phyloP scores from a whole-genome alignment of 805 yeast species.

The Kockiozyma suomiensis region DNA sequence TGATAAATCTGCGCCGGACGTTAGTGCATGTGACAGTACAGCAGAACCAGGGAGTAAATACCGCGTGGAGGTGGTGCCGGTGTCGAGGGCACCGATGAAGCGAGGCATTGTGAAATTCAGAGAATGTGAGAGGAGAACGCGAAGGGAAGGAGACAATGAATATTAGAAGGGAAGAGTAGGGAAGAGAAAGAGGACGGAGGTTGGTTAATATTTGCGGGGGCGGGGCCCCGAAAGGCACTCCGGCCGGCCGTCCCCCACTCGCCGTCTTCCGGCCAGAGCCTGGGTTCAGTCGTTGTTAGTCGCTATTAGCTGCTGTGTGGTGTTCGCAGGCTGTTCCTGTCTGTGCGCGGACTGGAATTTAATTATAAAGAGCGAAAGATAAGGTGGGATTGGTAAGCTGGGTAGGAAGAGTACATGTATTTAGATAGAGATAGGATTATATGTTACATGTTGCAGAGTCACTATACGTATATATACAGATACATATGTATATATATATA shows the following conservation, averaged over 20 bases:
- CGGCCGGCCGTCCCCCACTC: slow-evolving; percentile 6
- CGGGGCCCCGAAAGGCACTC: slow-evolving; percentile 8
- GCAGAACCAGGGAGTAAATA: not conserved
- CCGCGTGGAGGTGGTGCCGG: slow-evolving; percentile 35
- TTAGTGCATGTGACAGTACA: slow-evolving; percentile 38
- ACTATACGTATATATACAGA: not conserved
- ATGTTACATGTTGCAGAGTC: no score
- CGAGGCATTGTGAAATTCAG: slow-evolving; percentile 2
- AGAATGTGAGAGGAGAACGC: not conserved
- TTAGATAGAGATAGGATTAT: no score
- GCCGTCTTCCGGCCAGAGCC: no score
- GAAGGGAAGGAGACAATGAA: not conserved
- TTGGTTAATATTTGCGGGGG: not conserved
- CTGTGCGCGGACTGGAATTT: no score
- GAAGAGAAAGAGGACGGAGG: not conserved
- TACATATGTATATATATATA: not conserved
- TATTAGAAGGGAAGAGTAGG: not conserved
- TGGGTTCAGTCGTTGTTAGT: no score
- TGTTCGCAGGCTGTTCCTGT: no score
- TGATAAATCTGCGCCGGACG: slow-evolving; percentile 86
- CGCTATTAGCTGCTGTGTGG: no score
- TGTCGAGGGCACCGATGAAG: slow-evolving; percentile 33
- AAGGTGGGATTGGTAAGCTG: no score
- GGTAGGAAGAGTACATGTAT: no score
- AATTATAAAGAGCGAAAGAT: no score